Percentiles rank a stretch among this genome's conserved stretches.
These are phyloP conservation scores for Monilinia fructicola DNA, from an alignment of 2,329 filamentous ascomycete species.

Conservation along the genomic window DNA sequence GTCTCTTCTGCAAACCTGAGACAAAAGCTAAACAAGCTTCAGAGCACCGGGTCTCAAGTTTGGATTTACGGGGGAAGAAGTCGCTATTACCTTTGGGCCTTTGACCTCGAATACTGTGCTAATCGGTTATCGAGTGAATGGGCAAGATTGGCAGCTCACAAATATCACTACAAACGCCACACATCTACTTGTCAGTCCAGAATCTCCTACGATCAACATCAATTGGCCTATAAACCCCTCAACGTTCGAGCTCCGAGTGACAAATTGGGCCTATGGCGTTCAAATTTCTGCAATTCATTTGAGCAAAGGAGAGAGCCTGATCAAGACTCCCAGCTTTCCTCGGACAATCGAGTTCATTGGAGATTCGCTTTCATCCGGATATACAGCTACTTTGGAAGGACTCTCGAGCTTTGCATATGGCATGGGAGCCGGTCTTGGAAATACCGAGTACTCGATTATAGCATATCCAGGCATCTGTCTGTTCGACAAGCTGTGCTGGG, in stretches of 20 bases:
- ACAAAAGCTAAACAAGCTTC: constrained; percentile 25
- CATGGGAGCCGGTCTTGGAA: constrained; percentile 55
- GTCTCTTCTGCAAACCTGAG: background rate
- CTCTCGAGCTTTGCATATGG: constrained; percentile 57
- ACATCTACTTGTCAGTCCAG: constrained; percentile 53
- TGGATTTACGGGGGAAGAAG: constrained; percentile 32
- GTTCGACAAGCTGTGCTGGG: constrained; percentile 56
- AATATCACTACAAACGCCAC: constrained; percentile 58
- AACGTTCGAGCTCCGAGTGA: constrained; percentile 58
- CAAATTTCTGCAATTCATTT: constrained; percentile 56
- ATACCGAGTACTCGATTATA: constrained; percentile 58
- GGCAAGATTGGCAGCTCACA: constrained; percentile 60
- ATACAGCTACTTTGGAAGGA: constrained; percentile 59
- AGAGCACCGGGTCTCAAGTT: constrained; percentile 42
- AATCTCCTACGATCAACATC: constrained; percentile 48
- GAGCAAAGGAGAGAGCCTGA: constrained; percentile 46
- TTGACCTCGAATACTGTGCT: constrained; percentile 45
- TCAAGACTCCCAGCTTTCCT: constrained; percentile 44
- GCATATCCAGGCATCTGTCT: constrained; percentile 60
- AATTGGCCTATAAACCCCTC: constrained; percentile 47
- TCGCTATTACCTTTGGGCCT: constrained; percentile 34
- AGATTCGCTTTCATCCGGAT: constrained; percentile 53
- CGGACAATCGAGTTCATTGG: constrained; percentile 48
- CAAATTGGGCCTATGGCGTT: constrained; percentile 61
- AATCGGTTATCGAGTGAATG: constrained; percentile 57